Evolutionary conservation across 257 asterid species (phyloP), one percentile per base, ranked within the genome.

Genomic region (Solanum gandarillasii): DNA sequence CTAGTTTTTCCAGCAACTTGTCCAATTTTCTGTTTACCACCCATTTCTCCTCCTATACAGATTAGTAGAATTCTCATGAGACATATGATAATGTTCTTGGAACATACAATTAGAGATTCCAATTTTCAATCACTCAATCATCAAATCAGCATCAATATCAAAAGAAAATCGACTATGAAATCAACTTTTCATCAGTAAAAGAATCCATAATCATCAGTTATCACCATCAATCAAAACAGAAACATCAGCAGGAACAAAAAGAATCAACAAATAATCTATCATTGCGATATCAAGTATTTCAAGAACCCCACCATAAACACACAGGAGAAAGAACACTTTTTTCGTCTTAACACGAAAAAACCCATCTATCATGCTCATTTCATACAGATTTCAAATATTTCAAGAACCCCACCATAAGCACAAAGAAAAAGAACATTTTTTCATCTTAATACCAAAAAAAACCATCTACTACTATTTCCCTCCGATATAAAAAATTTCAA

Each of bases 1-100:
- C 98, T 90, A 31, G 88, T 92, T 90, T 92, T 88, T 29, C 89
- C 96, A 75, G 91, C 94, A 29, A 65, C 93, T 85, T 88, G 91
- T 27, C 39, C 94, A 71, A 88, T 90, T 88, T 93, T 94, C 88
- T 76, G 92, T 89, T 92, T 93, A 35, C 89, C 93, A 71, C 89
- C 98, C 70, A 81, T 48, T 18, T 81, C 68, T 81, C 84, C 84
- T 79, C 85, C 85, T 81, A 29, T 32, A 46, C 14, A 43, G 23
- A 27, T 20, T 10, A 46, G 62, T 16, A 46, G 29, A 81, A 9
- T 48, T 81, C 85, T 9, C 41, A 29, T 79, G 67, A 79, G 39
- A 79, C 85, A 41, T 25, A 27, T 20, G 38, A 27, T 27, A 16
- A 27, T 14, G 39, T 73, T 34, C 48, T 73, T 34, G 27, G 9